phyloP scores from a whole-genome alignment of 2,329 filamentous ascomycete species.

The Chaetomium olivaceum region DNA sequence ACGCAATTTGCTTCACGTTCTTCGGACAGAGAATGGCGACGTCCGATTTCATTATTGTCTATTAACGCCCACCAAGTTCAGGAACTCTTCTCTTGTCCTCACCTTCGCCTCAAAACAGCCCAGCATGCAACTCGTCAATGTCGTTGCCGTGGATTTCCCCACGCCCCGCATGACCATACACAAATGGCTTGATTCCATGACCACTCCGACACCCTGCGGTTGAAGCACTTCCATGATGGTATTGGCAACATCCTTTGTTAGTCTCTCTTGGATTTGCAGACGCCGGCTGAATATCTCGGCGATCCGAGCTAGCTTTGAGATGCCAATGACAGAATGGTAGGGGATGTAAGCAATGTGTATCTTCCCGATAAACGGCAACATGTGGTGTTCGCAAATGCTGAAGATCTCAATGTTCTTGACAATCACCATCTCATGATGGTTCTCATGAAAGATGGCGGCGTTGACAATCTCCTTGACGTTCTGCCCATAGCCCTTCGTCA shows the following conservation, averaged over 20 bases:
- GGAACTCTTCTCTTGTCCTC: conserved; percentile 93
- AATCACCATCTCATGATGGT: conserved; percentile 95
- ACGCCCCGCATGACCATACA: conserved; percentile 99
- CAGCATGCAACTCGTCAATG: conserved; percentile 98
- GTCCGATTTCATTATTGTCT: not conserved
- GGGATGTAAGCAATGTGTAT: conserved; percentile 99
- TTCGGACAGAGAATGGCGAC: too few species aligned
- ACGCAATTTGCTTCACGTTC: too few species aligned
- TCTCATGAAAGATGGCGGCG: conserved; percentile 90
- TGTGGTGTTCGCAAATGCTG: conserved; percentile 92
- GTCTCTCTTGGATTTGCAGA: conserved; percentile 91
- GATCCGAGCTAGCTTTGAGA: conserved; percentile 92
- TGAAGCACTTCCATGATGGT: conserved; percentile 91
- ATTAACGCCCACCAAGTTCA: conserved; percentile 73
- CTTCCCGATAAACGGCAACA: conserved; percentile 96
- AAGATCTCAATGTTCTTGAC: conserved; percentile 97
- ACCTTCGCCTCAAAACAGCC: conserved; percentile 89
- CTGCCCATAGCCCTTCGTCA: conserved; percentile 95
- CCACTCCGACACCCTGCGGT: conserved; percentile 91
- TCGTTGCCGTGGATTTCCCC: conserved; percentile 79
- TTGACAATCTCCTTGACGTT: conserved; percentile 91
- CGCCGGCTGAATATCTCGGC: conserved; percentile 95
- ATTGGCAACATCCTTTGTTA: conserved; percentile 95
- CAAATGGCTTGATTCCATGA: conserved; percentile 94
- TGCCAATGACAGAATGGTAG: conserved; percentile 82